A percentile compares a stretch with the other conserved stretches of the same genome.
Conservation (phyloP, 495 filamentous ascomycete genomes). For the Talaromyces wortmannii region DNA sequence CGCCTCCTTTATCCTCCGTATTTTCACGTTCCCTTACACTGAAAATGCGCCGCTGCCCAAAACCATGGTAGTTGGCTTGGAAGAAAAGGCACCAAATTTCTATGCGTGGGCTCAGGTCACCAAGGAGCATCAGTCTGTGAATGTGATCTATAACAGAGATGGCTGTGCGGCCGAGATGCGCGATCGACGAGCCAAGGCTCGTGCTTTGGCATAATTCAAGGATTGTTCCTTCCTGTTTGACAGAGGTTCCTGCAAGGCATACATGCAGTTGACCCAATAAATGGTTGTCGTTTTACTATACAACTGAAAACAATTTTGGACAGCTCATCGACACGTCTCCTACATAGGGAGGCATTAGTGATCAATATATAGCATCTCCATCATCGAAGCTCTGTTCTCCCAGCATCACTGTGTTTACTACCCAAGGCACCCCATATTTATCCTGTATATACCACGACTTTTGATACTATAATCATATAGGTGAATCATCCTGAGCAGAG, state of each 20-base stretch:
- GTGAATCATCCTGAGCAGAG: background rate
- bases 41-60: constrained; percentile 44
- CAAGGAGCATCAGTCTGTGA: constrained; percentile 56
- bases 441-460: background rate
- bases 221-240: background rate
- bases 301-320: background rate
- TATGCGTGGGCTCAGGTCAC: constrained; percentile 60
- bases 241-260: background rate
- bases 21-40: constrained; percentile 42
- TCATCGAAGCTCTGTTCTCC: too few relatives aligned
- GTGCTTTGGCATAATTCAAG: background rate
- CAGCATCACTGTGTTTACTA: background rate
- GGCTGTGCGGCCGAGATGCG: constrained; percentile 8
- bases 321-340: background rate
- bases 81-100: constrained; percentile 57
- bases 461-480: background rate
- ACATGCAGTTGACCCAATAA: background rate
- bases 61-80: constrained; percentile 30
- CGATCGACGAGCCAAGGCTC: background rate
- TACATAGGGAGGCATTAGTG: background rate
- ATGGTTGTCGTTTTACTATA: background rate
- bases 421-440: background rate
- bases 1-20: constrained; percentile 63
- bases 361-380: background rate
- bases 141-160: constrained; percentile 51